A percentile compares a stretch with the other conserved stretches of the same genome.
Evolutionary conservation across 352 stramenopile genomes (phyloP).

Genomic region (Pythium dissimile): DNA sequence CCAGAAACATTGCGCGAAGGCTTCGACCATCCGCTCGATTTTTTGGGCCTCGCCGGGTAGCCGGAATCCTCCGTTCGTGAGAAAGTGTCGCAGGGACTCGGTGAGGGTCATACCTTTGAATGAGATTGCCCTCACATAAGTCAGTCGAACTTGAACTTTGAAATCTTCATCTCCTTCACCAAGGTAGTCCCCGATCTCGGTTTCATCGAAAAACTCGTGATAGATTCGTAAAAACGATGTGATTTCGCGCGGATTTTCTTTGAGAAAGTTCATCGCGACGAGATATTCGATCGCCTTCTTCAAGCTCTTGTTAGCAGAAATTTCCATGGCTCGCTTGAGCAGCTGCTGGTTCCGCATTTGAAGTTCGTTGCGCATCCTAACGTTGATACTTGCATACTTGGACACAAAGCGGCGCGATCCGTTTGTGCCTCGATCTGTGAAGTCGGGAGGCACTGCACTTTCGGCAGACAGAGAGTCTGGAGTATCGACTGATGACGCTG

Average conservation of each 20-base stretch:
- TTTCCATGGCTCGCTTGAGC: slow-evolving; percentile 77
- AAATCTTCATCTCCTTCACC: slow-evolving; percentile 89
- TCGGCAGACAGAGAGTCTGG: background rate
- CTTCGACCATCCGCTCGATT: slow-evolving; percentile 97
- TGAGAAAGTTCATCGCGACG: slow-evolving; percentile 84
- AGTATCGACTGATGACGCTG: background rate
- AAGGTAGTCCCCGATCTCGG: slow-evolving; percentile 94
- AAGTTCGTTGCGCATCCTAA: slow-evolving; percentile 80
- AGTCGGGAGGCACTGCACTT: background rate
- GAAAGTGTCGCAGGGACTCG: slow-evolving; percentile 94
- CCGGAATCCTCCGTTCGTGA: slow-evolving; percentile 96
- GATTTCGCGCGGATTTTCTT: slow-evolving; percentile 86
- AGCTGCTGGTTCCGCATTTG: slow-evolving; percentile 82
- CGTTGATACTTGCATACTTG: slow-evolving; percentile 50
- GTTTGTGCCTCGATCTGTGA: background rate
- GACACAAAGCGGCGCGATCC: slow-evolving; percentile 5
- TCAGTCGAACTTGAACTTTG: slow-evolving; percentile 91
- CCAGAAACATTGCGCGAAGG: slow-evolving; percentile 97
- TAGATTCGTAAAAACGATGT: slow-evolving; percentile 94
- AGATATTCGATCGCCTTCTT: slow-evolving; percentile 87
- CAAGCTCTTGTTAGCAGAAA: slow-evolving; percentile 74
- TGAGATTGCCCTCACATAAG: slow-evolving; percentile 94
- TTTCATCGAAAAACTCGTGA: slow-evolving; percentile 89
- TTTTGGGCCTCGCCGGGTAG: slow-evolving; percentile 98
- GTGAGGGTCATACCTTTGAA: slow-evolving; percentile 98